phyloP scores from a whole-genome alignment of 352 stramenopile genomes.

The Elongisporangium anandrum region DNA sequence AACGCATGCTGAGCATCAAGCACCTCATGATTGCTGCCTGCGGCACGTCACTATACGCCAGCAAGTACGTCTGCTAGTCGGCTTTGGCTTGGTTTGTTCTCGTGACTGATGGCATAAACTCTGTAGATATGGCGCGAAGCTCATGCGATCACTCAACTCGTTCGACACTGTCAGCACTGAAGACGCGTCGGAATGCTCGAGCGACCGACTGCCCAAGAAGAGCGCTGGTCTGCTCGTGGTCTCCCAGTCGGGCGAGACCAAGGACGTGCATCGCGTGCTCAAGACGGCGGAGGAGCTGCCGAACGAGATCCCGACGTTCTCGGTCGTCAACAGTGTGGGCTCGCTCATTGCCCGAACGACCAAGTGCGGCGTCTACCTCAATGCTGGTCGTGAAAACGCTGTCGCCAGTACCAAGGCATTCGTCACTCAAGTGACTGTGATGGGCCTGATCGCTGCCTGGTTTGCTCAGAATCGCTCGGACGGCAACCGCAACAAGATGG shows the following conservation, averaged over 20 bases:
- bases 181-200: slow-evolving; percentile 89
- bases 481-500: slow-evolving; percentile 83
- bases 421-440: slow-evolving; percentile 94
- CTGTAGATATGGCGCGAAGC: slow-evolving; percentile 73
- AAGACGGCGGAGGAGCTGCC: slow-evolving; percentile 80
- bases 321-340: slow-evolving; percentile 96
- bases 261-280: slow-evolving; percentile 94
- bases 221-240: slow-evolving; percentile 93
- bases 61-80: slow-evolving; percentile 86
- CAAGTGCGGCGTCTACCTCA: slow-evolving; percentile 96
- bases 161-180: slow-evolving; percentile 92
- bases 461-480: slow-evolving; percentile 87
- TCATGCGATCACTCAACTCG: slow-evolving; percentile 95
- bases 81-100: too few species aligned
- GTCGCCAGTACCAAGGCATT: slow-evolving; percentile 99
- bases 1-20: slow-evolving; percentile 89
- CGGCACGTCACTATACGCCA: slow-evolving; percentile 94
- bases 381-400: slow-evolving; percentile 96
- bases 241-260: slow-evolving; percentile 97
- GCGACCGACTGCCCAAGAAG: slow-evolving; percentile 86
- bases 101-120: too few species aligned
- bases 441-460: slow-evolving; percentile 88
- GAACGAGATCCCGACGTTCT: slow-evolving; percentile 82
- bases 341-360: slow-evolving; percentile 95
- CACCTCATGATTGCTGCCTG: slow-evolving; percentile 94